Conservation (phyloP, 352 stramenopile genomes). For the Phytophthora meadii region DNA sequence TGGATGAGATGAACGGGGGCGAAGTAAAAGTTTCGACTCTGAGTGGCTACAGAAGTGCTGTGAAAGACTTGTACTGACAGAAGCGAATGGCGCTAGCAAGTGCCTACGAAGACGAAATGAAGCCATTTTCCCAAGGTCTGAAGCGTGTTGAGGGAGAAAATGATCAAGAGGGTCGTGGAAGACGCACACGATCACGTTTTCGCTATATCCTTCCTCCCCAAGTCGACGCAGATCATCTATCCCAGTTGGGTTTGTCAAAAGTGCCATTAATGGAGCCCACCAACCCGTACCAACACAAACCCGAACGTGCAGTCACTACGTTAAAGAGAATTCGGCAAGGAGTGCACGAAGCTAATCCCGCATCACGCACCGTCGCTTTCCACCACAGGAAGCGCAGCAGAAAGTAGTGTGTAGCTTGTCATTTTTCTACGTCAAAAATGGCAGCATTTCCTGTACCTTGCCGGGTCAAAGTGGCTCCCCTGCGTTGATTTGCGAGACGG, state of each 20-base stretch:
- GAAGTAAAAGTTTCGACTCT: constrained; percentile 1
- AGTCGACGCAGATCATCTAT: constrained; percentile 4
- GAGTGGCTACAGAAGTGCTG: not conserved
- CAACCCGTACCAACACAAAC: not conserved
- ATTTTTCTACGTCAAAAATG: too few species aligned
- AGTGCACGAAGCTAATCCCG: constrained; percentile 1
- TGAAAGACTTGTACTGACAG: not conserved
- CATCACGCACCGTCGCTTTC: constrained; percentile 1
- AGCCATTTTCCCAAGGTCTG: not conserved
- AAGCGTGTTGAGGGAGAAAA: constrained; percentile 1
- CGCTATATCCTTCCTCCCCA: not conserved
- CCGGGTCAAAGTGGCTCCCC: too few species aligned
- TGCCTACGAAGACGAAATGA: not conserved
- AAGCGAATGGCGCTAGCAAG: not conserved
- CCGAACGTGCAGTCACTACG: constrained; percentile 6
- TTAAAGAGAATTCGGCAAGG: constrained; percentile 4
- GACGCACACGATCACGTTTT: constrained; percentile 2
- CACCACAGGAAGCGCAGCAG: constrained; percentile 12
- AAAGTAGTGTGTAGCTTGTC: not conserved
- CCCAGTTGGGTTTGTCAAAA: constrained; percentile 3
- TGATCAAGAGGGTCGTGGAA: not conserved
- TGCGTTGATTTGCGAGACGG: too few species aligned
- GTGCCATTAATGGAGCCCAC: not conserved
- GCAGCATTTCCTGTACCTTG: too few species aligned
- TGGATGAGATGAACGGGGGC: constrained; percentile 9